Evolutionary conservation across 805 yeast species (phyloP).

Genomic region (Cyberlindnera meyerae): DNA sequence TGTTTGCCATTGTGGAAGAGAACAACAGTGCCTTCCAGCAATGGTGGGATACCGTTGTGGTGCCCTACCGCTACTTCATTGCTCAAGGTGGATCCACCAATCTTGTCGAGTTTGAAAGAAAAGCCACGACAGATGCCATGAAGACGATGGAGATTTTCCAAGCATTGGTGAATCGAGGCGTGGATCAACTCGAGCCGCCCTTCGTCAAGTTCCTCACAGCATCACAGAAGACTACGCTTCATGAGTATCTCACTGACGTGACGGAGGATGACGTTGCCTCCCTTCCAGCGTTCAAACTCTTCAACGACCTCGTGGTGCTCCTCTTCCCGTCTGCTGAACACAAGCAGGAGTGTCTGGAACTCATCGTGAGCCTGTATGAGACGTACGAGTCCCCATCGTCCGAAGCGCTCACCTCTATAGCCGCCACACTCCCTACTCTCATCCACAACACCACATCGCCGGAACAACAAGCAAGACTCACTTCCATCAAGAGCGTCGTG

Average conservation of each 20-base stretch:
- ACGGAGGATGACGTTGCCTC: background rate
- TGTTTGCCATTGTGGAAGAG: constrained; percentile 21
- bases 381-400: constrained; percentile 4
- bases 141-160: constrained; percentile 5
- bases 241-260: no score
- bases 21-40: constrained; percentile 3
- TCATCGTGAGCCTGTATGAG: constrained; percentile 3
- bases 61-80: constrained; percentile 27
- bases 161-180: background rate
- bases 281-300: constrained; percentile 1
- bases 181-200: constrained; percentile 3
- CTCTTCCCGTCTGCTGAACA: constrained; percentile 2
- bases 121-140: background rate
- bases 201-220: constrained; percentile 5
- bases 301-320: constrained; percentile 5
- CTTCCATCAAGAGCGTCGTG: constrained; percentile 1
- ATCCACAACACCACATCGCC: background rate
- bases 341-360: constrained; percentile 1
- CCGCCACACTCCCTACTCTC: constrained; percentile 1
- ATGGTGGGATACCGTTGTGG: constrained; percentile 27
- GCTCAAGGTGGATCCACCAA: background rate
- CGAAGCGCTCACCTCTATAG: constrained; percentile 5
- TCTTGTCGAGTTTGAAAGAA: constrained; percentile 2
- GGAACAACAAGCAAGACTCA: background rate
- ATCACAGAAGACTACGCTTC: background rate